A percentile compares a stretch with the other conserved stretches of the same genome.
Conservation (phyloP, 1,284 basidiomycete genomes). For the Sporisorium reilianum region DNA sequence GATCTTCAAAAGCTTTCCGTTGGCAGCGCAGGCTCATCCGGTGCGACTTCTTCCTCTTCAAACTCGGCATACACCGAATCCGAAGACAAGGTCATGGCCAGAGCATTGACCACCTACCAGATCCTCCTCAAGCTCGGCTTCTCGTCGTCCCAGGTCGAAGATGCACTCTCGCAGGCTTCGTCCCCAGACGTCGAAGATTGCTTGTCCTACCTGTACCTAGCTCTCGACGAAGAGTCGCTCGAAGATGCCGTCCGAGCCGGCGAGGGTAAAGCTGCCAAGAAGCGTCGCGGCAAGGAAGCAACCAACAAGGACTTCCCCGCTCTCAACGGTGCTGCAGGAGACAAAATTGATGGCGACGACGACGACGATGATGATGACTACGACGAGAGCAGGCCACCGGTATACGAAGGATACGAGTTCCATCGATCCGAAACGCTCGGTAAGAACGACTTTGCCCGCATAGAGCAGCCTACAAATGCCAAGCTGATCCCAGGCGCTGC, state of each 20-base stretch:
- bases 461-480: slow-evolving; percentile 8
- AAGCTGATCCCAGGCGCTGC: slow-evolving; percentile 30
- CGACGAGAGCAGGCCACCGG: slow-evolving; percentile 60
- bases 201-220: slow-evolving; percentile 72
- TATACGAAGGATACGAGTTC: slow-evolving; percentile 53
- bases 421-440: slow-evolving; percentile 37
- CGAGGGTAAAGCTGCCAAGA: slow-evolving; percentile 66
- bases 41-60: slow-evolving; percentile 14
- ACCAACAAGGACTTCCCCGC: slow-evolving; percentile 24
- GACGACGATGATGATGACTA: slow-evolving; percentile 40
- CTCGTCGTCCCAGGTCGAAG: slow-evolving; percentile 77
- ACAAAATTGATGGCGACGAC: slow-evolving; percentile 23
- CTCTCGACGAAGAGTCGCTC: slow-evolving; percentile 73
- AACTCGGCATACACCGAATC: slow-evolving; percentile 37
- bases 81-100: slow-evolving; percentile 75
- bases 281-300: slow-evolving; percentile 44
- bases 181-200: slow-evolving; percentile 86
- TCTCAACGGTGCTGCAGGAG: slow-evolving; percentile 26
- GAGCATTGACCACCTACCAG: slow-evolving; percentile 83
- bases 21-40: slow-evolving; percentile 9
- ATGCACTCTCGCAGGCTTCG: slow-evolving; percentile 76
- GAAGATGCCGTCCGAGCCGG: slow-evolving; percentile 74
- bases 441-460: slow-evolving; percentile 35
- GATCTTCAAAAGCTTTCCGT: slow-evolving; percentile 45
- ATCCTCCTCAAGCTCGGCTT: slow-evolving; percentile 88